Conservation (phyloP, 768 basidiomycete species). For the Termitomyces sp. region DNA sequence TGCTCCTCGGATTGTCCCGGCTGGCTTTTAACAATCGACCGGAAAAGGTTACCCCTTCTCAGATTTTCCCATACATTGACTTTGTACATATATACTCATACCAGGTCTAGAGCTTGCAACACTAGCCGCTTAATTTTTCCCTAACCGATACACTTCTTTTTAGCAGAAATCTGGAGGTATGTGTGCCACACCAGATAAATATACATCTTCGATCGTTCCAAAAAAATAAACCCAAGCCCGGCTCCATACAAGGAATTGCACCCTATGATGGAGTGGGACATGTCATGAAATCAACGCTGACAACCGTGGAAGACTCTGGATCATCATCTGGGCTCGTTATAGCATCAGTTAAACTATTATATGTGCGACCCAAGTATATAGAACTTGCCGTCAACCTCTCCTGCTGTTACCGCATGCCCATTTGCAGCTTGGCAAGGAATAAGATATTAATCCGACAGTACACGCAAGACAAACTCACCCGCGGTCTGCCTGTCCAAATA, state of each 20-base stretch:
- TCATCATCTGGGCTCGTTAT: constrained; percentile 1
- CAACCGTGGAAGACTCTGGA: constrained; percentile 9
- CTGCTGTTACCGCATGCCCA: constrained; percentile 2
- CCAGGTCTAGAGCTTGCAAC: no score
- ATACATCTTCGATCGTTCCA: background rate
- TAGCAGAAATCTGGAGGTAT: background rate
- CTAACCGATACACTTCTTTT: background rate
- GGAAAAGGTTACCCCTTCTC: no score
- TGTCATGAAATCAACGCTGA: constrained; percentile 11
- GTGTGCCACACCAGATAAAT: background rate
- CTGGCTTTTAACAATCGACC: background rate
- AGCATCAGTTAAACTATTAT: background rate
- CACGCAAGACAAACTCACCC: constrained; percentile 5
- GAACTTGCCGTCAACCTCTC: constrained; percentile 6
- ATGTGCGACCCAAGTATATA: background rate
- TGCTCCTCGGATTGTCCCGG: background rate
- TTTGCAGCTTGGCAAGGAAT: background rate
- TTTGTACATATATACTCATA: no score
- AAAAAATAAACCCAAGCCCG: background rate
- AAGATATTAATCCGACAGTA: background rate
- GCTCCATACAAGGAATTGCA: background rate
- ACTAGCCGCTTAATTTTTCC: no score
- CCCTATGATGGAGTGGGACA: background rate
- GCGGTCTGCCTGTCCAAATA: constrained; percentile 5
- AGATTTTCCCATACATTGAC: no score